These are phyloP conservation scores for Candida jianshihensis DNA, from an alignment of 805 yeast species.

Conservation along the genomic window DNA sequence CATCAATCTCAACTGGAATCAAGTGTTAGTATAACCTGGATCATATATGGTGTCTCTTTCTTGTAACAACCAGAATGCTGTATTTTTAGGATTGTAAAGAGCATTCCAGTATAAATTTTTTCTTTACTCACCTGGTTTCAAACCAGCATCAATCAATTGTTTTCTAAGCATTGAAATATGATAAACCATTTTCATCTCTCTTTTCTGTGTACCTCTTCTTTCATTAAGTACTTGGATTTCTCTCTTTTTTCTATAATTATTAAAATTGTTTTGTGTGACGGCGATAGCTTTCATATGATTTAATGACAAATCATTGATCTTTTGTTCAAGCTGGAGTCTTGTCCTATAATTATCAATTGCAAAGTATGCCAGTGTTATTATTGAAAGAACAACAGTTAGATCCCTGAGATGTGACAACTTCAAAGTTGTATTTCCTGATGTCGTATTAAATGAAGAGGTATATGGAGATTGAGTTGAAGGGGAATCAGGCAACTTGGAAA, in stretches of 20 bases:
- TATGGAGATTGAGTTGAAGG: too few relatives aligned
- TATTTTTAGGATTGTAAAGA: too few relatives aligned
- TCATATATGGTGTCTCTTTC: too few relatives aligned
- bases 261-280: slow-evolving; percentile 38
- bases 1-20: slow-evolving; percentile 36
- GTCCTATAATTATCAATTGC: slow-evolving; percentile 45
- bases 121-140: slow-evolving; percentile 52
- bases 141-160: slow-evolving; percentile 50
- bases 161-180: slow-evolving; percentile 61
- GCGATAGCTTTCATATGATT: slow-evolving; percentile 27
- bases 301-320: slow-evolving; percentile 25
- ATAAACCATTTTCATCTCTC: slow-evolving; percentile 53
- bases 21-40: slow-evolving; percentile 11
- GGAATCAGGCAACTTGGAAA: too few relatives aligned
- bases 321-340: slow-evolving; percentile 30
- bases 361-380: slow-evolving; percentile 37
- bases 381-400: slow-evolving; percentile 34
- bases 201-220: slow-evolving; percentile 37
- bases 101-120: too few relatives aligned
- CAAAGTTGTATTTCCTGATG: background rate
- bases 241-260: slow-evolving; percentile 43
- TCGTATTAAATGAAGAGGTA: background rate
- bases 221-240: slow-evolving; percentile 48
- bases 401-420: slow-evolving; percentile 26
- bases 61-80: too few relatives aligned